Base-by-base conservation (phyloP, 73 alveolate species). In the Diophrys appendiculata region DNA sequence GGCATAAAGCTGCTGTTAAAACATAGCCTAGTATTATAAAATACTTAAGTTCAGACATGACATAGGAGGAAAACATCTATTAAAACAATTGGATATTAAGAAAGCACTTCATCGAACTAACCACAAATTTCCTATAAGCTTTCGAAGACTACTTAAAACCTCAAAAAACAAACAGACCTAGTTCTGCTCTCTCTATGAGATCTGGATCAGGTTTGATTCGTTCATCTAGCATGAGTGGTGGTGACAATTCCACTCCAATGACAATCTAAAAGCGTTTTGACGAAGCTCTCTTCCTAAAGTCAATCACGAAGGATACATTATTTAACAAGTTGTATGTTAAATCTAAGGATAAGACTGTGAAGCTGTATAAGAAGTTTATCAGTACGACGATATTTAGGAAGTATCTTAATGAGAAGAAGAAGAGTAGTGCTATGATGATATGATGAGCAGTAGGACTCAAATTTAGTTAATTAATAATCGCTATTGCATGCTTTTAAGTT, bases 51-150 rank as follows among this genome's bases (percentile, higher is more conserved):
- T 27, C 30, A 65, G 85, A 79, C 67, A 31, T 64, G 23, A 72
- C 75, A 8, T 35, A 34, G 2, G 90, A 82, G 29, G 90, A 82
- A 52, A 54, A 77, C 23, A 43, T 73, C 28, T 80, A 82, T 18
- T 73, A 73, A 24, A 82, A 82, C 52, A 82, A 82, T 53, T 82
- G 90, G 90, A 73, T 82, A 22, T 28, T 82, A 24, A 26, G 90
- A 52, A 54, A 73, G 75, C 90, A 82, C 68, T 82, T 82, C 54
- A 82, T 64, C 28, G 82, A 70, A 43, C 65, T 82, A 60, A 82
- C 90, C n/a, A 78, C 74, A 24, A 29, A 31, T 53, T 82, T 82
- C 55, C 75, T 73, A 0, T 29, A 60, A 23, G 27, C 75, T 32
- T 81, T 81, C 72, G 76, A 81, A 29, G 30, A 31, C 33, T 79